Evolutionary conservation across 495 filamentous ascomycete species (phyloP).

Genomic region (Cryomyces minteri): DNA sequence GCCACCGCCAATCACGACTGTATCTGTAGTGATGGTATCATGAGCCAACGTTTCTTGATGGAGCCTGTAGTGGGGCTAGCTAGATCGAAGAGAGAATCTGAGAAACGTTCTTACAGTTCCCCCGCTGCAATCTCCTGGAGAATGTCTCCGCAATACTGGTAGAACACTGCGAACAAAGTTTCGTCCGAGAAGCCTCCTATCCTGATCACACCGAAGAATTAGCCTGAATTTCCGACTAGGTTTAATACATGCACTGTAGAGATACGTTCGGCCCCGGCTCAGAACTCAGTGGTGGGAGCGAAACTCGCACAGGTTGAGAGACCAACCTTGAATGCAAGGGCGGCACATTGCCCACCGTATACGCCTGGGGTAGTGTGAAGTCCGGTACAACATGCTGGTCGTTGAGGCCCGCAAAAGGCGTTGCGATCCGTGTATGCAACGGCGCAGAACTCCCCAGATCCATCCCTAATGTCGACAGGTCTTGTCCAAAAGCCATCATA

Average conservation of each 20-base stretch:
- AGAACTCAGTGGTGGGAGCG: neutral
- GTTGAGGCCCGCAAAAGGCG: slow-evolving; percentile 43
- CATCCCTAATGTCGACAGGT: slow-evolving; percentile 56
- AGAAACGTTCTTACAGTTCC: slow-evolving; percentile 39
- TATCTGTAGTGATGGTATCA: neutral
- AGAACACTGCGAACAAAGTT: slow-evolving; percentile 89
- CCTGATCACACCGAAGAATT: no score
- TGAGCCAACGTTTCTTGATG: slow-evolving; percentile 4
- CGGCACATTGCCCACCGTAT: slow-evolving; percentile 74
- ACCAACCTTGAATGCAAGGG: slow-evolving; percentile 57
- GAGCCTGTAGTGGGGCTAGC: neutral
- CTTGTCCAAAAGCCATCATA: slow-evolving; percentile 51
- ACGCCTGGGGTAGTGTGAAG: slow-evolving; percentile 64
- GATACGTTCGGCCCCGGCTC: neutral
- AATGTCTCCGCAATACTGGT: slow-evolving; percentile 66
- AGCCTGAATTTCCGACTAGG: no score
- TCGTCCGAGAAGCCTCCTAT: slow-evolving; percentile 25
- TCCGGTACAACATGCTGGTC: slow-evolving; percentile 51
- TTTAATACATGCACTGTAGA: neutral
- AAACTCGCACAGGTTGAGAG: slow-evolving; percentile 18
- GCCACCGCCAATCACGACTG: slow-evolving; percentile 74
- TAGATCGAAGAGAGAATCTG: neutral
- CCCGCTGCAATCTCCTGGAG: slow-evolving; percentile 70
- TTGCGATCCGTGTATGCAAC: slow-evolving; percentile 44
- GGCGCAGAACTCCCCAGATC: slow-evolving; percentile 37